Conservation (phyloP, 257 asterid species). For the Solanum pinnatisectum region DNA sequence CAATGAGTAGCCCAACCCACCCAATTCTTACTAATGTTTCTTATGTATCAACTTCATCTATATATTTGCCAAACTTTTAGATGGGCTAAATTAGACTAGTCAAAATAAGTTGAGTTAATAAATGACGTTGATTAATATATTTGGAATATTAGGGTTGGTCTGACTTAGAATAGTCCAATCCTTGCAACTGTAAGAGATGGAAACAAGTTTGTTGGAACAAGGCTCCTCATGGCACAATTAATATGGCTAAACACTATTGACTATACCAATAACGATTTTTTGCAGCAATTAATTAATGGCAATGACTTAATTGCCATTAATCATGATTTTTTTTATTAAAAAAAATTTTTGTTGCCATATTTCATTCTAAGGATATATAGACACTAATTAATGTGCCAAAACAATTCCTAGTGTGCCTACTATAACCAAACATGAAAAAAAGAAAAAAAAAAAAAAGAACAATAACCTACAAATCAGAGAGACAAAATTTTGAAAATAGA, state of each 20-base stretch:
- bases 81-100: neutral
- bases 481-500: too few relatives aligned
- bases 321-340: too few relatives aligned
- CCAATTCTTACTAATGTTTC: neutral
- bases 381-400: neutral
- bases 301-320: too few relatives aligned
- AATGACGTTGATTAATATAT: neutral
- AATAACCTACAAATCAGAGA: neutral
- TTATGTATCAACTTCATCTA: too few relatives aligned
- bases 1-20: neutral
- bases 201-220: too few relatives aligned
- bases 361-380: neutral
- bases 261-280: neutral
- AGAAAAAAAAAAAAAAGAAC: too few relatives aligned
- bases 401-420: neutral
- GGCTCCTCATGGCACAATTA: too few relatives aligned
- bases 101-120: neutral
- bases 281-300: fast-evolving
- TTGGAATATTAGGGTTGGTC: too few relatives aligned
- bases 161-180: too few relatives aligned
- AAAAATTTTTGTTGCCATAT: neutral
- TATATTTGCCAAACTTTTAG: neutral
- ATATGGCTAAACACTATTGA: too few relatives aligned
- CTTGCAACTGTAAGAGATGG: too few relatives aligned
- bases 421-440: neutral